phyloP scores from a whole-genome alignment of 169 alveolate species.

The Eimeria zaria region DNA sequence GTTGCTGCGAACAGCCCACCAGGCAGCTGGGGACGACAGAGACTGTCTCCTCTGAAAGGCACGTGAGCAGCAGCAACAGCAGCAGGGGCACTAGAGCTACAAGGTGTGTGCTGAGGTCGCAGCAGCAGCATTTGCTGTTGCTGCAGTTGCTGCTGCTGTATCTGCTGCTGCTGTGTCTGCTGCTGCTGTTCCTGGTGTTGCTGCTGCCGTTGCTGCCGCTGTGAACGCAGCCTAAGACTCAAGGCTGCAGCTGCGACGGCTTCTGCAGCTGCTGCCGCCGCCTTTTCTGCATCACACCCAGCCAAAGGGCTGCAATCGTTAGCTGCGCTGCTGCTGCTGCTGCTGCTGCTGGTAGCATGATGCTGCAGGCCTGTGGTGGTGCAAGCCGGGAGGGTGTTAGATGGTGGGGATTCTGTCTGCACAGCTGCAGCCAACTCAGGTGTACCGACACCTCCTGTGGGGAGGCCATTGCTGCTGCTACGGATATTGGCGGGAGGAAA shows the following conservation, averaged over 20 bases:
- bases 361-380: slow-evolving; percentile 5
- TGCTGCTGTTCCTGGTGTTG: neutral
- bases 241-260: slow-evolving; percentile 75
- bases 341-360: neutral
- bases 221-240: neutral
- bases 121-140: neutral
- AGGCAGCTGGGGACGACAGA: slow-evolving; percentile 51
- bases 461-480: neutral
- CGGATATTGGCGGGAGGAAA: neutral
- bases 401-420: neutral
- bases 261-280: slow-evolving; percentile 63
- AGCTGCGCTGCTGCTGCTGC: slow-evolving; percentile 15
- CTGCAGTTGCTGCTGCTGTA: neutral
- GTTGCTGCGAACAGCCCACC: neutral
- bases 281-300: slow-evolving; percentile 30
- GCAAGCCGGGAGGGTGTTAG: neutral
- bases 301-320: neutral
- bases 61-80: neutral
- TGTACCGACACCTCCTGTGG: neutral
- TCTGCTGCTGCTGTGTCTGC: neutral
- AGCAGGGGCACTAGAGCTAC: neutral
- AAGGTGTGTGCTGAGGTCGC: neutral
- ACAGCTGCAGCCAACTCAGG: neutral
- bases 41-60: neutral
- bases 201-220: neutral